A percentile compares a stretch with the other conserved stretches of the same genome.
Conservation (phyloP, 176 grass and related monocot species). For the Cenchrus fungigraminus region DNA sequence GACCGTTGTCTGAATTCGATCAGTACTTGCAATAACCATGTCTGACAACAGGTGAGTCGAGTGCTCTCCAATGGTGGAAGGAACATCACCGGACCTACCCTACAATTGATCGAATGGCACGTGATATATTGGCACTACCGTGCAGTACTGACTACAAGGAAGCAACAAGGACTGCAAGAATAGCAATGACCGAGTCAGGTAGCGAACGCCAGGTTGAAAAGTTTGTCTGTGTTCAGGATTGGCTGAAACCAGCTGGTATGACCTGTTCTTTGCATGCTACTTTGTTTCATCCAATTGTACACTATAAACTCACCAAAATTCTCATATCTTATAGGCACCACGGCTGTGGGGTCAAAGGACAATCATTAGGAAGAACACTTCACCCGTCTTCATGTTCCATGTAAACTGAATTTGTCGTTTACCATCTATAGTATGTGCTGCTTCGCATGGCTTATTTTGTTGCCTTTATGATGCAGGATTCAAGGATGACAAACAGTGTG, state of each 20-base stretch:
- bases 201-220: neutral
- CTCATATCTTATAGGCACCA: too few species aligned
- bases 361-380: too few species aligned
- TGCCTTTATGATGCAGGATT: too few species aligned
- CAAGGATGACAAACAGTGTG: too few species aligned
- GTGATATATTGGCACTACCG: constrained; percentile 41
- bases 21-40: constrained; percentile 34
- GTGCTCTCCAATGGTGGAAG: constrained; percentile 47
- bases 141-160: neutral
- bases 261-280: neutral
- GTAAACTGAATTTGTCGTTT: too few species aligned
- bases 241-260: constrained; percentile 30
- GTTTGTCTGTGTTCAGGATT: constrained; percentile 18
- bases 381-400: too few species aligned
- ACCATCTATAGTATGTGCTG: too few species aligned
- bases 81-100: constrained; percentile 11
- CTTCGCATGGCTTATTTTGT: too few species aligned
- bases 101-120: constrained; percentile 34
- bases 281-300: too few species aligned
- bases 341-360: too few species aligned
- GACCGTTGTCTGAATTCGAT: constrained; percentile 20
- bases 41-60: neutral
- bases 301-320: too few species aligned
- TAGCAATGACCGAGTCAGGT: neutral
- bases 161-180: constrained; percentile 26